Percentiles rank a stretch among this genome's conserved stretches.
Conservation (phyloP, 805 yeast genomes). For the Ogataea thermomethanolica region DNA sequence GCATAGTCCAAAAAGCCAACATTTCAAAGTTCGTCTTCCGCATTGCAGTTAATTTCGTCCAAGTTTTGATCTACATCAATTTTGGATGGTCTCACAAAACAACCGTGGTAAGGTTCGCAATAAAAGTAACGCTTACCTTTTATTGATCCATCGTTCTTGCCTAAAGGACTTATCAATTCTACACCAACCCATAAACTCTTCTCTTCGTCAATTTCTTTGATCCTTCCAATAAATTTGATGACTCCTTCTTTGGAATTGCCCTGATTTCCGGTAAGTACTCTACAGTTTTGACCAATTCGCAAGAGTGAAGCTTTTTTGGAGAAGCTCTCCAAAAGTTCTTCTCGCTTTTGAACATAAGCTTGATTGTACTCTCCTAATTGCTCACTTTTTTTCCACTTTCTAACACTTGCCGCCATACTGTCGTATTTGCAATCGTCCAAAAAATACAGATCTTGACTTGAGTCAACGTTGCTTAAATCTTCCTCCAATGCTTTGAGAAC, state of each 20-base stretch:
- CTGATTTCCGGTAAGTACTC: slow-evolving; percentile 28
- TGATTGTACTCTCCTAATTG: slow-evolving; percentile 74
- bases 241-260: slow-evolving; percentile 61
- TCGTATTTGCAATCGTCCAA: slow-evolving; percentile 63
- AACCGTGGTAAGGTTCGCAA: slow-evolving; percentile 60
- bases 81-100: slow-evolving; percentile 63
- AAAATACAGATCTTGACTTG: slow-evolving; percentile 37
- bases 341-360: slow-evolving; percentile 32
- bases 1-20: background rate
- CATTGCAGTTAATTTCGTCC: background rate
- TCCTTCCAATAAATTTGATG: slow-evolving; percentile 66
- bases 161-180: slow-evolving; percentile 79
- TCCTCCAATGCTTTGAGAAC: slow-evolving; percentile 33
- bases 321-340: slow-evolving; percentile 8
- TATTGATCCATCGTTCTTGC: slow-evolving; percentile 79
- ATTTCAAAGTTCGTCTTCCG: background rate
- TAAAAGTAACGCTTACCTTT: slow-evolving; percentile 58
- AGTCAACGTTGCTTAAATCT: slow-evolving; percentile 16
- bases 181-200: slow-evolving; percentile 74
- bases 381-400: slow-evolving; percentile 71
- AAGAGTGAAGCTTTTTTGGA: background rate
- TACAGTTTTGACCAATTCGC: slow-evolving; percentile 53
- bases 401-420: slow-evolving; percentile 56
- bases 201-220: slow-evolving; percentile 53
- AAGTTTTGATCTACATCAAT: background rate